Evolutionary conservation across 495 filamentous ascomycete genomes (phyloP).

Genomic region (Aspergillus indologenus): DNA sequence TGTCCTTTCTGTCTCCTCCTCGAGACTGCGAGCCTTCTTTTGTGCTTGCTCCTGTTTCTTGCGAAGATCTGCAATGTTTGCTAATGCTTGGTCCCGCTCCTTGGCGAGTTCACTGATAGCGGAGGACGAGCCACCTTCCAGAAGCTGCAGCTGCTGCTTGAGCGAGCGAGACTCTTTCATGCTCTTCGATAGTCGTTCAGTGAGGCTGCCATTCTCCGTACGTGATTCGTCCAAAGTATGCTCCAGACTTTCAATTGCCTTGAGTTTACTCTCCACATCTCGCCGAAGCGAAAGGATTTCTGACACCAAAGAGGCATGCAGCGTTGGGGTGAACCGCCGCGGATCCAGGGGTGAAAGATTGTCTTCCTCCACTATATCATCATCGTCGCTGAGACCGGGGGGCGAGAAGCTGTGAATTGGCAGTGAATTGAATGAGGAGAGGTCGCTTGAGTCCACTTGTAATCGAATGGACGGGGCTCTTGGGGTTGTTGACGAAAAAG

Average conservation of each 20-base stretch:
- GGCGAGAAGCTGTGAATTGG: slow-evolving; percentile 44
- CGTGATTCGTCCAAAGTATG: slow-evolving; percentile 63
- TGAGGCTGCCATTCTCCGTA: slow-evolving; percentile 70
- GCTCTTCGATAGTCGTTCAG: slow-evolving; percentile 55
- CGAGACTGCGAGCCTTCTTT: slow-evolving; percentile 72
- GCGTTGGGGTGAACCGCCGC: slow-evolving; percentile 86
- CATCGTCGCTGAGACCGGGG: slow-evolving; percentile 44
- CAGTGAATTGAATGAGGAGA: slow-evolving; percentile 62
- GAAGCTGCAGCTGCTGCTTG: slow-evolving; percentile 76
- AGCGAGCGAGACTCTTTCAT: slow-evolving; percentile 74
- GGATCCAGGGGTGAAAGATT: slow-evolving; percentile 79
- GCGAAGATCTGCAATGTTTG: slow-evolving; percentile 67
- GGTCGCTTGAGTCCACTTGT: slow-evolving; percentile 52
- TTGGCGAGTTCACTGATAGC: slow-evolving; percentile 77
- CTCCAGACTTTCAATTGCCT: slow-evolving; percentile 81
- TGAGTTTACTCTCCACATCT: slow-evolving; percentile 84
- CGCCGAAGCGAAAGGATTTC: slow-evolving; percentile 85
- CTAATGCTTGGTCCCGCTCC: slow-evolving; percentile 83
- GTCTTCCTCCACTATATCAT: slow-evolving; percentile 64
- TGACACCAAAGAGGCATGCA: slow-evolving; percentile 91
- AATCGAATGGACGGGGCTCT: slow-evolving; percentile 56
- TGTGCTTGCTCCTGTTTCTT: slow-evolving; percentile 75
- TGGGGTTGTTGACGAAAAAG: slow-evolving; percentile 64
- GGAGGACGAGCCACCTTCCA: slow-evolving; percentile 83
- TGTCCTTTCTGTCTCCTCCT: slow-evolving; percentile 76